phyloP scores from a whole-genome alignment of 73 alveolate species.

The Paramecium sexaurelia region DNA sequence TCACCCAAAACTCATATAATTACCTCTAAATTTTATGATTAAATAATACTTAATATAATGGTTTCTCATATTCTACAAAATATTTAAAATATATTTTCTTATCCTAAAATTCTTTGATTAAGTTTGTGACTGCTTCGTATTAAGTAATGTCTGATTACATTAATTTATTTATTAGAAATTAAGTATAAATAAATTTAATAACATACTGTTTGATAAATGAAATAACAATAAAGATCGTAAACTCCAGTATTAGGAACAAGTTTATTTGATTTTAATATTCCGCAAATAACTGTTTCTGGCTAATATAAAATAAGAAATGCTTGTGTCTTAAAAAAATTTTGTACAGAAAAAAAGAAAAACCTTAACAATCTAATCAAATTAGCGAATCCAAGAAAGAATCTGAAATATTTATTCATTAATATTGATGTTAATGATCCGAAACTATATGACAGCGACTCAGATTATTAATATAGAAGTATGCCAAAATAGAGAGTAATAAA shows the following conservation, averaged over 20 bases:
- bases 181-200: background rate
- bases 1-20: background rate
- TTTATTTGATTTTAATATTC: background rate
- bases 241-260: background rate
- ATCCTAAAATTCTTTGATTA: background rate
- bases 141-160: conserved; percentile 26
- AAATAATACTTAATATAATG: background rate
- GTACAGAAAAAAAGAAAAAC: background rate
- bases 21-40: background rate
- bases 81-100: background rate
- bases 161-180: background rate
- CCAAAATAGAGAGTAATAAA: background rate
- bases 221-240: background rate
- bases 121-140: background rate
- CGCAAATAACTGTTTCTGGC: background rate
- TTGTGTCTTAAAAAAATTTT: background rate
- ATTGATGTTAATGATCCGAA: background rate
- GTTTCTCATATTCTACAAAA: background rate
- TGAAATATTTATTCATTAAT: background rate
- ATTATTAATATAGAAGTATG: background rate
- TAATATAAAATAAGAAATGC: background rate
- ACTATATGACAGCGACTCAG: background rate
- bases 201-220: conserved; percentile 6
- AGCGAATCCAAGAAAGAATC: background rate
- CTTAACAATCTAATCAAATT: background rate